Percentiles rank a stretch among this genome's conserved stretches.
Conservation (phyloP, 2,329 filamentous ascomycete species). For the Diplocarpon mali region DNA sequence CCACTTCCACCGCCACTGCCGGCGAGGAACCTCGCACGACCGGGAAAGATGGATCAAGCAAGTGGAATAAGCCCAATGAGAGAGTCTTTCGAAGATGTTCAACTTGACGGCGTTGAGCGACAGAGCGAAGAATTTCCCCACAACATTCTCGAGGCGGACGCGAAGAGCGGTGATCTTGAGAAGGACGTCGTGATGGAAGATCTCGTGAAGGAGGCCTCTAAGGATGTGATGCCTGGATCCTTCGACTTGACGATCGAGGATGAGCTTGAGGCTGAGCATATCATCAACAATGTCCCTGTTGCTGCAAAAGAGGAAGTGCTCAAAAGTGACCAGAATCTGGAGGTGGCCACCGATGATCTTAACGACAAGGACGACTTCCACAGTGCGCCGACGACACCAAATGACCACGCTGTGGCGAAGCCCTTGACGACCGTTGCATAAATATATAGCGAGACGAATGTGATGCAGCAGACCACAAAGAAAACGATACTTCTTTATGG, state of each 20-base stretch:
- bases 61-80: conserved; percentile 19
- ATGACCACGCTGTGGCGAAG: conserved; percentile 5
- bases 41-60: conserved; percentile 20
- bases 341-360: background rate
- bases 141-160: background rate
- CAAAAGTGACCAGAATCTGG: background rate
- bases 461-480: too few relatives aligned
- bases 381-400: conserved; percentile 13
- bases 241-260: conserved; percentile 7
- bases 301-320: background rate
- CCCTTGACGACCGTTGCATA: conserved; percentile 1
- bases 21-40: conserved; percentile 55
- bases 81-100: conserved; percentile 28
- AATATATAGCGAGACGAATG: background rate
- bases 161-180: conserved; percentile 2
- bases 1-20: conserved; percentile 63
- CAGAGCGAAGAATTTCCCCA: conserved; percentile 7
- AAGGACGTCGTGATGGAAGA: conserved; percentile 1
- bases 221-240: background rate
- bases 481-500: too few relatives aligned
- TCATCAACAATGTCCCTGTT: background rate
- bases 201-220: conserved; percentile 1
- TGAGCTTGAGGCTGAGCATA: conserved; percentile 2
- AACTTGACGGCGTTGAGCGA: conserved; percentile 14
- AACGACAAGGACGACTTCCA: conserved; percentile 15